These are phyloP conservation scores for Nicotiana noctiflora DNA, from an alignment of 257 asterid species.

Conservation along the genomic window DNA sequence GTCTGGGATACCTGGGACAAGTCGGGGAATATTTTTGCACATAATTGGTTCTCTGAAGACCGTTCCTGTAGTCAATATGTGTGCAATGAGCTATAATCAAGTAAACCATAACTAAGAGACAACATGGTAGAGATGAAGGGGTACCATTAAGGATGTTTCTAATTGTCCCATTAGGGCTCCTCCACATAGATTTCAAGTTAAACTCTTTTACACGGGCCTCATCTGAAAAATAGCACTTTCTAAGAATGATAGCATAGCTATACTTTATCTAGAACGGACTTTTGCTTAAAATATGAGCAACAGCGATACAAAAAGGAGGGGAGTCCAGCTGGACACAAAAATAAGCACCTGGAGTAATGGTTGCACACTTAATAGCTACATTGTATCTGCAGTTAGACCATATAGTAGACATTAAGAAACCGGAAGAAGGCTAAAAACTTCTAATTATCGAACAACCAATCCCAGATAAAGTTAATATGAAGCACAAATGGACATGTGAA, in stretches of 20 bases:
- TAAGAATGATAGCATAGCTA: not conserved
- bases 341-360: constrained; percentile 72
- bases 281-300: not conserved
- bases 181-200: constrained; percentile 86
- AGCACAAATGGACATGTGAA: not conserved
- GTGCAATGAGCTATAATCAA: not conserved
- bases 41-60: constrained; percentile 96
- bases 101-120: not conserved
- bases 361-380: constrained; percentile 84
- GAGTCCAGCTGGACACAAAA: not conserved
- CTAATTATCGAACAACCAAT: not conserved
- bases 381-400: constrained; percentile 52
- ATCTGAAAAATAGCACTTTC: constrained; percentile 36
- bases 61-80: constrained; percentile 50
- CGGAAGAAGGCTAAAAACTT: not conserved
- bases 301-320: not conserved
- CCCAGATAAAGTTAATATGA: not conserved
- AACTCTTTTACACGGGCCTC: constrained; percentile 90
- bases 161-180: constrained; percentile 98
- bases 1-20: constrained; percentile 65
- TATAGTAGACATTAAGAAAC: not conserved
- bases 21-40: constrained; percentile 94
- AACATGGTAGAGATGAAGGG: constrained; percentile 4
- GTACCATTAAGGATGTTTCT: constrained; percentile 93
- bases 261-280: not conserved